Evolutionary conservation across 495 filamentous ascomycete genomes (phyloP), one percentile per base, ranked within the genome.

Genomic region (Hypoxylon lienhwacheense): DNA sequence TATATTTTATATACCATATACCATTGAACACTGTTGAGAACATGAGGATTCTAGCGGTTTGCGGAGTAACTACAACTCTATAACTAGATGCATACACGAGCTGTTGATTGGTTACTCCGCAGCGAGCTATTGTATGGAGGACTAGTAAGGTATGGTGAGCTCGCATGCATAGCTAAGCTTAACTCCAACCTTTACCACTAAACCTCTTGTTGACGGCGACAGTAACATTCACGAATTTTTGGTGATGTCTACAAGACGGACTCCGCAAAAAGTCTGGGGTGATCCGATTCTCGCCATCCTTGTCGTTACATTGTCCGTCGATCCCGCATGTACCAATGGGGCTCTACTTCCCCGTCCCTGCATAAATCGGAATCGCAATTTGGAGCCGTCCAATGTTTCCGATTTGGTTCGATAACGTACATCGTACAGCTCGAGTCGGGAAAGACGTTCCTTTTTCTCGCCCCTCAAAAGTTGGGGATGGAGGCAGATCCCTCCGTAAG

Each of bases 301-400:
- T 55, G 58, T 48, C 42, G 52, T 61, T 61, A 52, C 58, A 61
- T 61, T n/a, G 52, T 55, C 58, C 51, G 52, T 55, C 58, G 52
- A 61, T 61, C 58, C 58, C 52, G 58, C 58, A 55, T n/a, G 41
- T 55, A n/a, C 52, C 51, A 61, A 55, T 52, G 42, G 42, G 47
- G 42, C 46, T 41, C 33, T 46, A 14, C 51, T 17, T 46, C 45
- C 34, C 39, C 47, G 57, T 55, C 47, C 58, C 58, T 61, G 58
- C 58, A 61, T 61, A 61, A 61, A 52, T 40, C 35, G 47, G 58
- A 61, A 55, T 55, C 26, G 35, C 47, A 35, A 52, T 34, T 61
- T 61, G 58, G 58, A 52, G 55, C 47, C 58, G 47, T 61, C 52
- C 51, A 55, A 61, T 61, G 58, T 61, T 61, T 61, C 58, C 36